A percentile compares a stretch with the other conserved stretches of the same genome.
Evolutionary conservation across 192 early-diverging fungal species (phyloP).

Genomic region (Coemansia sp.): DNA sequence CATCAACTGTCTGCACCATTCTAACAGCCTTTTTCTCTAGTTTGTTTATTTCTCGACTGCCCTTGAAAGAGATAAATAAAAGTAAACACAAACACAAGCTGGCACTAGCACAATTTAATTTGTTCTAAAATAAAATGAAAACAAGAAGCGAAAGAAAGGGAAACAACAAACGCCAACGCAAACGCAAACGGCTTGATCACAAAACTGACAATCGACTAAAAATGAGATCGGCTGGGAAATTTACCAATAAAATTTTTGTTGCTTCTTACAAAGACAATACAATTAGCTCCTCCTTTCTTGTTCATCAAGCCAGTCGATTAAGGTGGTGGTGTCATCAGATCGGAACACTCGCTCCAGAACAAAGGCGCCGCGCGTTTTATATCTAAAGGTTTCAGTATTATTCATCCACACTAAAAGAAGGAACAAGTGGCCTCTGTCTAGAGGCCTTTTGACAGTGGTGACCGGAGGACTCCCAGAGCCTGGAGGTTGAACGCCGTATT

Average conservation of each 20-base stretch:
- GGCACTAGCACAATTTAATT: neutral
- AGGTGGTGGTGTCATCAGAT: no score
- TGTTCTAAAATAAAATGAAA: constrained; percentile 1
- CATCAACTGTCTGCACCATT: constrained; percentile 26
- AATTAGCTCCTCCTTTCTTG: no score
- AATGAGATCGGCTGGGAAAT: neutral
- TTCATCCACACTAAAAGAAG: constrained; percentile 4
- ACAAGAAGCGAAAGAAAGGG: neutral
- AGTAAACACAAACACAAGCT: no score
- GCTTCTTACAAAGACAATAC: no score
- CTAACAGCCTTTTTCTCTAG: neutral
- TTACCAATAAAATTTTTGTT: no score
- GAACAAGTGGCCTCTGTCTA: constrained; percentile 9
- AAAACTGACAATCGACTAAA: neutral
- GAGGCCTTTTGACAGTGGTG: constrained; percentile 32
- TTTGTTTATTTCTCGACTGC: neutral
- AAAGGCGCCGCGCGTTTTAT: no score
- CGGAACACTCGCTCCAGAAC: no score
- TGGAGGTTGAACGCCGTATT: constrained; percentile 8
- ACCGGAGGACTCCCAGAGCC: constrained; percentile 36
- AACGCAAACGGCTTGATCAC: no score
- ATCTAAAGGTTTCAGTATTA: no score
- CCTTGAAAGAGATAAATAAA: neutral
- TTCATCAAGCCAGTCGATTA: no score
- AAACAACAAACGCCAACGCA: neutral